Evolutionary conservation across 2,329 filamentous ascomycete species (phyloP), one percentile per base, ranked within the genome.

Genomic region (Rosellinia necatrix): DNA sequence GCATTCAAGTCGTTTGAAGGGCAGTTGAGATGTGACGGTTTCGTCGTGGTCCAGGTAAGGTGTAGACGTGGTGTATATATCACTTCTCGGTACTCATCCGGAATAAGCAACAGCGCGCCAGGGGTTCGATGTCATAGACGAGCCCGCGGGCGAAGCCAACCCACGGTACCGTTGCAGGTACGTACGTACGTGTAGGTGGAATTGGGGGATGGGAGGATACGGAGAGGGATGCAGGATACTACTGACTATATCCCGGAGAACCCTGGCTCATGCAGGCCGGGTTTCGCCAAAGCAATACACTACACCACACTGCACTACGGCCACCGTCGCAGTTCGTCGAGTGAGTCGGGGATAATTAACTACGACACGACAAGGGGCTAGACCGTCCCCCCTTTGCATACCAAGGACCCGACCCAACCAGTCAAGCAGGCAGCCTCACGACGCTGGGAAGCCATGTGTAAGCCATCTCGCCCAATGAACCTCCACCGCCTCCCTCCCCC

Each of bases 231-330:
- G 48, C 42, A 53, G 54, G 50, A 30, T 29, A 53, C 8, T 37
- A 37, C 12, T n/a, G 25, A 37, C 35, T 27, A 56, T 51, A 53
- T 50, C 49, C 58, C 58, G 54, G 58, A 58, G 58, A 60, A 55
- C 50, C 54, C 58, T 51, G 50, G 58, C 52, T 41, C 54, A 46
- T 58, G 50, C 54, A 52, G 41, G 49, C 44, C 46, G 41, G 47
- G 49, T 35, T 54, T 43, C 27, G 49, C 43, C 27, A 32, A 40
- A 25, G 29, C 37, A 47, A 13, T 24, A 32, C 30, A 22, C 6
- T 15, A 34, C 17, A 22, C 19, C 21, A 22, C 21, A n/a, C 27
- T 46, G 34, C 34, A n/a, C 43, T 17, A 48, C n/a, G 22, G 34
- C 34, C 34, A 47, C 48, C 42, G 44, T 38, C 10, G 30, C 42